phyloP scores from a whole-genome alignment of 1,284 basidiomycete species.

The Leccinum griseonigrum region DNA sequence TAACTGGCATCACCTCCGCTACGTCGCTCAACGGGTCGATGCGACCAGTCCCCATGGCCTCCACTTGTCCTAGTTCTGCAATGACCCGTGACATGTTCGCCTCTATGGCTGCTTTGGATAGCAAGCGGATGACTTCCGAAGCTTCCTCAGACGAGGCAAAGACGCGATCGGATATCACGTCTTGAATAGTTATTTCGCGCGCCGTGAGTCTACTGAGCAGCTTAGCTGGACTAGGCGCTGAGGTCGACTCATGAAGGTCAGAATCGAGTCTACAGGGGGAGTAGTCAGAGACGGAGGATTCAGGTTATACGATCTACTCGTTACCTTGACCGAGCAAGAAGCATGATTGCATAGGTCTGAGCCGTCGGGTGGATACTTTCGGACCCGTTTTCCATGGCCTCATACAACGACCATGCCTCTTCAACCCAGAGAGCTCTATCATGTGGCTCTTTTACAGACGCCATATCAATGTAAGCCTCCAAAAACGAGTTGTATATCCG shows the following conservation, averaged over 20 bases:
- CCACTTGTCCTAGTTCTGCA: constrained; percentile 52
- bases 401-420: constrained; percentile 56
- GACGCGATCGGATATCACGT: constrained; percentile 57
- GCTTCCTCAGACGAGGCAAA: constrained; percentile 55
- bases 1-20: constrained; percentile 59
- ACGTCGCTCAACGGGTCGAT: constrained; percentile 49
- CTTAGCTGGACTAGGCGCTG: constrained; percentile 16
- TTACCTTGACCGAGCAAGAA: constrained; percentile 55
- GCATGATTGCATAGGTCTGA: constrained; percentile 66
- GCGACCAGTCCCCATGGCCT: constrained; percentile 41
- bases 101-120: constrained; percentile 61
- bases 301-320: constrained; percentile 12
- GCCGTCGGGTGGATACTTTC: constrained; percentile 53
- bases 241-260: constrained; percentile 21
- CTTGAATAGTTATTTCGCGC: constrained; percentile 48
- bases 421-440: constrained; percentile 53
- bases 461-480: constrained; percentile 62
- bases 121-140: constrained; percentile 48
- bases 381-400: constrained; percentile 48
- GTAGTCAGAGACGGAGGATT: constrained; percentile 9
- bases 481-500: constrained; percentile 56
- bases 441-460: constrained; percentile 41
- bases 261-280: constrained; percentile 38
- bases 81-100: constrained; percentile 51
- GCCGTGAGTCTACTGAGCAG: constrained; percentile 50